Conservation (phyloP, 2,329 filamentous ascomycete genomes). For the Didymellaceae sp. region DNA sequence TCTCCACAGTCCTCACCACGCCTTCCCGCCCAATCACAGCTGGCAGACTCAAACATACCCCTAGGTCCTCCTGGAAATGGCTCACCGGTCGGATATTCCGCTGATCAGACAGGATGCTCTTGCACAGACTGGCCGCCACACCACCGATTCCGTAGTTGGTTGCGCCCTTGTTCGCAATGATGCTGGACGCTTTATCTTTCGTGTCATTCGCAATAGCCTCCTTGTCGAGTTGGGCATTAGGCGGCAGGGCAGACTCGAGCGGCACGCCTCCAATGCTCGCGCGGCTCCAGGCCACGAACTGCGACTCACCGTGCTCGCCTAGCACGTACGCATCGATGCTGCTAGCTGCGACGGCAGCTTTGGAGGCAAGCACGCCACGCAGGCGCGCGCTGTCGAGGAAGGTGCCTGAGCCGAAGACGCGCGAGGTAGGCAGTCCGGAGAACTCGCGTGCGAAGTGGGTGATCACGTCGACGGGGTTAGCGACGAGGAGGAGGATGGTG, state of each 20-base stretch:
- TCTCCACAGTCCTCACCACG: conserved; percentile 14
- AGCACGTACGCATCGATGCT: conserved; percentile 27
- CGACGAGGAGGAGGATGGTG: conserved; percentile 27
- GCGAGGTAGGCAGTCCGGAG: conserved; percentile 18
- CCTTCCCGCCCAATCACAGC: conserved; percentile 26
- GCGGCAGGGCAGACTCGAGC: neutral
- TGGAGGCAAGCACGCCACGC: conserved; percentile 20
- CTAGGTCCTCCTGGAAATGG: conserved; percentile 20
- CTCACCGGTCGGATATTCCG: conserved; percentile 22
- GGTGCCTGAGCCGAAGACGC: conserved; percentile 30
- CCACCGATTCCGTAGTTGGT: conserved; percentile 32
- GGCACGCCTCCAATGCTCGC: conserved; percentile 22
- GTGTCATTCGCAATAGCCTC: conserved; percentile 19
- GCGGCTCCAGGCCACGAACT: conserved; percentile 27
- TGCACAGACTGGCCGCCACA: conserved; percentile 27
- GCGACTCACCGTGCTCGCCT: conserved; percentile 27
- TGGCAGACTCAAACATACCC: conserved; percentile 25
- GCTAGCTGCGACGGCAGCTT: conserved; percentile 19
- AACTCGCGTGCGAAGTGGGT: conserved; percentile 29
- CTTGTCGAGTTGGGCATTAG: conserved; percentile 3
- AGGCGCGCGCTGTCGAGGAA: conserved; percentile 31
- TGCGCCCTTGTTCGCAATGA: conserved; percentile 29
- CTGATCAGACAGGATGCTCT: conserved; percentile 23
- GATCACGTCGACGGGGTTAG: conserved; percentile 32
- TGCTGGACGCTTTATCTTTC: conserved; percentile 22